phyloP scores from a whole-genome alignment of 2,329 filamentous ascomycete genomes.

The Blumeriella jaapii region DNA sequence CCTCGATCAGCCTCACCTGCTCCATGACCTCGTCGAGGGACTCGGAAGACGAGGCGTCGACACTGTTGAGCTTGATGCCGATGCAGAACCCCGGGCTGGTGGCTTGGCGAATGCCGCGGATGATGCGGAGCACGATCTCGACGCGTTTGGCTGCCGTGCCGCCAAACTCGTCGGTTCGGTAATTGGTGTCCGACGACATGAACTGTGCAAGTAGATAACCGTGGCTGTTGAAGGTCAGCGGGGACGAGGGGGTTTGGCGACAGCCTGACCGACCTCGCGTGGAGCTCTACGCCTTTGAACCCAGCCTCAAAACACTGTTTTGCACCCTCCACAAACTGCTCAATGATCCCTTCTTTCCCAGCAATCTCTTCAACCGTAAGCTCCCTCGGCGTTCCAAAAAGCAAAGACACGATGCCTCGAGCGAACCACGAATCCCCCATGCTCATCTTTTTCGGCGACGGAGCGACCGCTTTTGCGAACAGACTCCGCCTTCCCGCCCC shows the following conservation, averaged over 20 bases:
- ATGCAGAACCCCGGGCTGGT: slow-evolving; percentile 33
- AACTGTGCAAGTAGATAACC: slow-evolving; percentile 65
- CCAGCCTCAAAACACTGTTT: slow-evolving; percentile 37
- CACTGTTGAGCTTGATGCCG: slow-evolving; percentile 44
- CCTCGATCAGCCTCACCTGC: slow-evolving; percentile 41
- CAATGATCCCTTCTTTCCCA: slow-evolving; percentile 32
- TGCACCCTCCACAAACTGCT: slow-evolving; percentile 41
- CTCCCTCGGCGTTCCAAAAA: slow-evolving; percentile 43
- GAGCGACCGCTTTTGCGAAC: slow-evolving; percentile 32
- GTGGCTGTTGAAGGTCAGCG: slow-evolving; percentile 32
- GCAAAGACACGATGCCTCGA: slow-evolving; percentile 19
- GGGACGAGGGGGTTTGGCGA: background rate
- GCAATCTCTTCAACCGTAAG: slow-evolving; percentile 43
- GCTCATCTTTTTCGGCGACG: slow-evolving; percentile 33
- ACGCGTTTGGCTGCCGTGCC: slow-evolving; percentile 59
- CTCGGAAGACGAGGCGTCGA: slow-evolving; percentile 34
- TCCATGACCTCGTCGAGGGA: slow-evolving; percentile 42
- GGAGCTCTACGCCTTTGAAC: slow-evolving; percentile 41
- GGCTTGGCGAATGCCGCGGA: slow-evolving; percentile 42
- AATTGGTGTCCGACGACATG: slow-evolving; percentile 55
- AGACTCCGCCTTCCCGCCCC: slow-evolving; percentile 30
- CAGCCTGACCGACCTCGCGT: slow-evolving; percentile 30
- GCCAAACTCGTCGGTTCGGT: slow-evolving; percentile 56
- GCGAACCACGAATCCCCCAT: slow-evolving; percentile 32
- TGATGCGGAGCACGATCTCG: slow-evolving; percentile 54